Conservation (phyloP, 1,139 yeast species). For the Yamadazyma friedrichii region DNA sequence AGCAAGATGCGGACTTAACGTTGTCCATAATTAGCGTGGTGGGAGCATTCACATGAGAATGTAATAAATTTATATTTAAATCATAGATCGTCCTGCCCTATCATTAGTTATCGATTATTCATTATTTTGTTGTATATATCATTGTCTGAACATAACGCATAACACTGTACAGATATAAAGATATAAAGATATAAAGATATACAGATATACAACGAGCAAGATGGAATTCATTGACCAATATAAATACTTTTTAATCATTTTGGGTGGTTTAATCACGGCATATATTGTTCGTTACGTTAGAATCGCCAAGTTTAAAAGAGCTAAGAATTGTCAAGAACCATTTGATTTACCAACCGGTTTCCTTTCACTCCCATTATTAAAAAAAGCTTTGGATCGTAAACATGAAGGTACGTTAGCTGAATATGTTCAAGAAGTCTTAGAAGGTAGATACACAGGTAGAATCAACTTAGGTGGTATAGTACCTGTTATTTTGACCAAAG, state of each 20-base stretch:
- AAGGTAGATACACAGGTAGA: slow-evolving; percentile 15
- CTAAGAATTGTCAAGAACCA: slow-evolving; percentile 52
- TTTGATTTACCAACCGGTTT: slow-evolving; percentile 30
- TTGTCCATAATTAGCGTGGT: not conserved
- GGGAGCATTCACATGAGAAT: not conserved
- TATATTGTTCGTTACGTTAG: slow-evolving; percentile 3
- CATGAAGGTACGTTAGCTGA: slow-evolving; percentile 27
- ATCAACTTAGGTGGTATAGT: slow-evolving; percentile 52
- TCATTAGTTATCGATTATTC: not conserved
- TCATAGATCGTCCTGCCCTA: not conserved
- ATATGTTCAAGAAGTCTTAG: slow-evolving; percentile 17
- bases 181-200: not conserved
- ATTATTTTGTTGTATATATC: no score
- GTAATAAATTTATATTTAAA: not conserved
- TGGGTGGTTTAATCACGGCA: slow-evolving; percentile 8
- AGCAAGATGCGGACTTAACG: not conserved
- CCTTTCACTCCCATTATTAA: slow-evolving; percentile 19
- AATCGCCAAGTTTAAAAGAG: slow-evolving; percentile 43
- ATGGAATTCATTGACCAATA: slow-evolving; percentile 1
- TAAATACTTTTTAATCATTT: slow-evolving; percentile 9
- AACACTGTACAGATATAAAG: no score
- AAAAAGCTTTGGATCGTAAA: slow-evolving; percentile 19
- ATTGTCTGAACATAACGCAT: no score
- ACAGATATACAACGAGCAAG: not conserved
- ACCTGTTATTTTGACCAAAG: slow-evolving; percentile 26